A percentile compares a stretch with the other conserved stretches of the same genome.
phyloP scores from a whole-genome alignment of 139 green algal species.

The Haematococcus lacustris region DNA sequence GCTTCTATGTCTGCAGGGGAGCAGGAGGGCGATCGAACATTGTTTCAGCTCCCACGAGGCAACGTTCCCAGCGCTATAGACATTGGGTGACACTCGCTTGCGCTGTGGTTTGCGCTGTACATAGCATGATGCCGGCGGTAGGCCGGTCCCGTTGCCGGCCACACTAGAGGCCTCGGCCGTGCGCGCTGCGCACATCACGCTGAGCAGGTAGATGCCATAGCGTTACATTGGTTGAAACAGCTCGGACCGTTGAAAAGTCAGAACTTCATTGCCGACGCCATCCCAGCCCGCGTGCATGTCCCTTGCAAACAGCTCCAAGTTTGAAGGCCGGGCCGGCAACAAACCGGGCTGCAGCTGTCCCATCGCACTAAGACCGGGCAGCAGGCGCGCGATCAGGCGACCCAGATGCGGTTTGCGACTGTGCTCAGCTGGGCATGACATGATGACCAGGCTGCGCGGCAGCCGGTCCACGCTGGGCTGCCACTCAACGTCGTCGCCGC shows the following conservation, averaged over 20 bases:
- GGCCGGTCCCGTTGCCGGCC: background rate
- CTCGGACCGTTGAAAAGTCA: slow-evolving; percentile 49
- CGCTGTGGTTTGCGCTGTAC: too few relatives aligned
- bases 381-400: slow-evolving; percentile 19
- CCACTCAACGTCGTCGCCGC: background rate
- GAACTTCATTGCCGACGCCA: slow-evolving; percentile 68
- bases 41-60: too few relatives aligned
- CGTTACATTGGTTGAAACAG: background rate
- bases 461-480: background rate
- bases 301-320: slow-evolving; percentile 80
- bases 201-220: too few relatives aligned
- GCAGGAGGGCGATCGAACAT: too few relatives aligned
- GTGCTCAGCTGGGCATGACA: slow-evolving; percentile 36
- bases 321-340: too few relatives aligned
- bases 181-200: background rate
- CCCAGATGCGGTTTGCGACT: slow-evolving; percentile 61
- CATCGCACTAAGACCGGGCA: too few relatives aligned
- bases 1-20: too few relatives aligned
- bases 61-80: background rate
- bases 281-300: slow-evolving; percentile 64
- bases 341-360: too few relatives aligned
- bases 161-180: background rate
- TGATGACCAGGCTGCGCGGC: slow-evolving; percentile 18
- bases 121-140: background rate
- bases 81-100: background rate